A percentile compares a stretch with the other conserved stretches of the same genome.
Evolutionary conservation across 345 rosid genomes (phyloP).

Genomic region (Xanthoceras sorbifolium): DNA sequence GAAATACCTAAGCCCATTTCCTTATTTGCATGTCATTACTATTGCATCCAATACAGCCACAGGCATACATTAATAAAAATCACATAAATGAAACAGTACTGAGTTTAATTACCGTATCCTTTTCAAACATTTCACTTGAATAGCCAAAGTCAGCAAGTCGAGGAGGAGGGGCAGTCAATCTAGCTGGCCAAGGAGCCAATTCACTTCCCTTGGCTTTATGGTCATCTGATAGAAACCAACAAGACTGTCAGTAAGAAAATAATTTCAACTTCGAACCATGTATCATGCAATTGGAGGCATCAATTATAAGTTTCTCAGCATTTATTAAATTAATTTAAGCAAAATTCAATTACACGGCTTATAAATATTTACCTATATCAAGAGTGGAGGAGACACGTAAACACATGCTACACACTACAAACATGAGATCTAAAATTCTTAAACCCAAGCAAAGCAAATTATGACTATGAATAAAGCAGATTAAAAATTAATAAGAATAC

Average conservation of each 20-base stretch:
- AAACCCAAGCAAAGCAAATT: background rate
- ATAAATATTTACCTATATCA: background rate
- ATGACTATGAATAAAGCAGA: background rate
- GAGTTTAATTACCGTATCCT: constrained; percentile 63
- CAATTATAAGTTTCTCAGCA: background rate
- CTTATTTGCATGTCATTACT: background rate
- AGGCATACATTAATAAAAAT: constrained; percentile 9
- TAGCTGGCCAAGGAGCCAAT: constrained; percentile 98
- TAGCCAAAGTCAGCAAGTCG: constrained; percentile 93
- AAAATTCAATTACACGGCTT: background rate
- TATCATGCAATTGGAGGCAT: background rate
- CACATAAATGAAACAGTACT: constrained; percentile 2
- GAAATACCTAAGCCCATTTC: constrained; percentile 20
- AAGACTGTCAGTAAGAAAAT: constrained; percentile 15
- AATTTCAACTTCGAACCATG: background rate
- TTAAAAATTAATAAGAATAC: background rate
- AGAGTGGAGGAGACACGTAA: background rate
- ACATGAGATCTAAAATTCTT: background rate
- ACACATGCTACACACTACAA: background rate
- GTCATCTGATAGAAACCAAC: constrained; percentile 52
- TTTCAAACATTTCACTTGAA: constrained; percentile 72
- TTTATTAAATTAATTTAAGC: background rate
- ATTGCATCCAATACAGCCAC: background rate
- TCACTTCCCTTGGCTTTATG: constrained; percentile 82
- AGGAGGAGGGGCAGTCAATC: constrained; percentile 81